These are phyloP conservation scores for Sisymbrium irio DNA, from an alignment of 345 rosid genomes.

Conservation along the genomic window DNA sequence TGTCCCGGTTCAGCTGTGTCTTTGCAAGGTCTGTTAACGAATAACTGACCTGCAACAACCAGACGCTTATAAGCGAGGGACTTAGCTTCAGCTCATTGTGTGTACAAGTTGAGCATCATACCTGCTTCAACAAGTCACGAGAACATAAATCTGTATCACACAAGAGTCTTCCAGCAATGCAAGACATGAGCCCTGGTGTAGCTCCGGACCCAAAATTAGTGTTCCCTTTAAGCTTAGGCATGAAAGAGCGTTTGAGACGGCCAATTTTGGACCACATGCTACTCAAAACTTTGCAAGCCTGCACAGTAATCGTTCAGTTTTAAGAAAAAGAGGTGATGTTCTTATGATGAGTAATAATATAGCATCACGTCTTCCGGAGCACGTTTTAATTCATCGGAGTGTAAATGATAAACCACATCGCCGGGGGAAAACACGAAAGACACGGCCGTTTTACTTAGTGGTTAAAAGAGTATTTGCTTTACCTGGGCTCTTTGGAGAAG, in stretches of 20 bases:
- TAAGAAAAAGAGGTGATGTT: neutral
- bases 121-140: constrained; percentile 91
- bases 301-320: constrained; percentile 12
- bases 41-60: constrained; percentile 82
- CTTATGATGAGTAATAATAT: constrained; percentile 7
- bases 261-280: constrained; percentile 98
- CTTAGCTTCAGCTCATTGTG: constrained; percentile 19
- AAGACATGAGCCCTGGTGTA: constrained; percentile 88
- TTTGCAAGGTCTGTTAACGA: constrained; percentile 91
- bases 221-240: constrained; percentile 92
- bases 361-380: neutral
- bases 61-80: constrained; percentile 28
- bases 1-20: constrained; percentile 82
- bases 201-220: constrained; percentile 85
- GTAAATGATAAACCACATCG: constrained; percentile 9
- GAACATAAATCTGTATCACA: constrained; percentile 91
- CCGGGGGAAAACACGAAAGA: neutral
- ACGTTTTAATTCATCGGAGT: neutral
- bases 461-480: constrained; percentile 18
- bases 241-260: constrained; percentile 85
- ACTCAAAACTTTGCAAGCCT: constrained; percentile 91
- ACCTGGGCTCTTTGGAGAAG: constrained; percentile 95
- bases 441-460: neutral
- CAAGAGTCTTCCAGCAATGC: constrained; percentile 92
- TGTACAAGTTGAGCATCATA: constrained; percentile 28